Evolutionary conservation across 257 asterid species (phyloP), one percentile per base, ranked within the genome.

Genomic region (Perilla frutescens): DNA sequence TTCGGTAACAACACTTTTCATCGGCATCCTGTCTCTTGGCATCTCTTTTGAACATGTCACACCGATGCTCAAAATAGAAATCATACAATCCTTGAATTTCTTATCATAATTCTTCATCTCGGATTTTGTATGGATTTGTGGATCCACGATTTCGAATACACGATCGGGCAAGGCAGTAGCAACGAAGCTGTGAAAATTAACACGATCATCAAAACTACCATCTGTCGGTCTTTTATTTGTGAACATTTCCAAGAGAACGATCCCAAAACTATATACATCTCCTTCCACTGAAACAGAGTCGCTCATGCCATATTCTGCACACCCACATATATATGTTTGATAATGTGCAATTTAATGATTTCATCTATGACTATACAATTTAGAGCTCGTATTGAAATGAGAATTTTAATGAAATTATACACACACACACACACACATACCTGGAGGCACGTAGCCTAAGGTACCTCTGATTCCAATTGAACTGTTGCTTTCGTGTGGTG

Each of bases 211-310:
- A 3, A 74, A 81, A 8, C 47, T 7, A 32, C 75, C 83, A 58
- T 80, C 67, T 0, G 83, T 83, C 7, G 85, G 83, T 5, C 76
- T 62, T 75, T 1, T 77, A 7, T 70, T 72, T 0, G 76, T 68
- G 31, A 80, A 80, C 48, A 83, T 80, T 68, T 77, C 84, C 34
- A 80, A 11, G 0, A 80, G 45, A 6, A 80, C 41, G 11, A 83
- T 68, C 0, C 87, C 84, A 5, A 51, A 80, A 54, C 81, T 77
- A 26, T 80, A 83, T 4, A 70, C 72, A 63, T 83, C 84, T 4
- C 82, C 84, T 32, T 68, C 57, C 7, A 3, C 56, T 26, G 84
- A 77, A 6, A 78, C 56, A 14, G 15, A 11, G 7, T 43, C 14
- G 8, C 79, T 65, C 60, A 50, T 80, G 2, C 77, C 84, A 14